Percentiles rank a stretch among this genome's conserved stretches.
Evolutionary conservation across 2,329 filamentous ascomycete genomes (phyloP).

Genomic region (Sclerotiophoma versabilis): DNA sequence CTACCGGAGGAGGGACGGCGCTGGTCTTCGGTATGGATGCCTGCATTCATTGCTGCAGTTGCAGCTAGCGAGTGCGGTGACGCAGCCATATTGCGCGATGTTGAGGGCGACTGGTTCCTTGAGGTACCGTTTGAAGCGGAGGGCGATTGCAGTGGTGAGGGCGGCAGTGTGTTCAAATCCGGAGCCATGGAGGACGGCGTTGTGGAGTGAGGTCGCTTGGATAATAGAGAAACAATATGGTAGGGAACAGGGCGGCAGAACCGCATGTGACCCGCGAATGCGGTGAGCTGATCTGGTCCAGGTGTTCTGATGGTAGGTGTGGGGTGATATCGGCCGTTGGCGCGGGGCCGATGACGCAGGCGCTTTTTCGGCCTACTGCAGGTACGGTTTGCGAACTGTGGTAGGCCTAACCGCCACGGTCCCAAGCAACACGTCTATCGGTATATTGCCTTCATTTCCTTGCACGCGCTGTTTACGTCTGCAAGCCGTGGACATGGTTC

Average conservation of each 20-base stretch:
- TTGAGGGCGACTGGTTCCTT: constrained; percentile 40
- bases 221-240: neutral
- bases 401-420: neutral
- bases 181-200: constrained; percentile 53
- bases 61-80: constrained; percentile 76
- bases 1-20: constrained; percentile 58
- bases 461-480: constrained; percentile 7
- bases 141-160: constrained; percentile 53
- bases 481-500: neutral
- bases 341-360: constrained; percentile 7
- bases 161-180: constrained; percentile 67
- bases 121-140: constrained; percentile 34
- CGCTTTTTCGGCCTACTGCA: constrained; percentile 2
- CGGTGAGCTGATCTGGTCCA: constrained; percentile 12
- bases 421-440: constrained; percentile 7
- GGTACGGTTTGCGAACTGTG: constrained; percentile 6
- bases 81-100: constrained; percentile 59
- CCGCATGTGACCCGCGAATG: constrained; percentile 10
- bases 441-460: constrained; percentile 10
- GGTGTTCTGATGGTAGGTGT: constrained; percentile 9
- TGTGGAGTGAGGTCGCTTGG: constrained; percentile 15
- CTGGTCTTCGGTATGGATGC: constrained; percentile 69
- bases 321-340: neutral
- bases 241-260: constrained; percentile 1
- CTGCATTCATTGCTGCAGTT: constrained; percentile 78